phyloP scores from a whole-genome alignment of 1,139 yeast species.

The Lodderomyces elongisporus region DNA sequence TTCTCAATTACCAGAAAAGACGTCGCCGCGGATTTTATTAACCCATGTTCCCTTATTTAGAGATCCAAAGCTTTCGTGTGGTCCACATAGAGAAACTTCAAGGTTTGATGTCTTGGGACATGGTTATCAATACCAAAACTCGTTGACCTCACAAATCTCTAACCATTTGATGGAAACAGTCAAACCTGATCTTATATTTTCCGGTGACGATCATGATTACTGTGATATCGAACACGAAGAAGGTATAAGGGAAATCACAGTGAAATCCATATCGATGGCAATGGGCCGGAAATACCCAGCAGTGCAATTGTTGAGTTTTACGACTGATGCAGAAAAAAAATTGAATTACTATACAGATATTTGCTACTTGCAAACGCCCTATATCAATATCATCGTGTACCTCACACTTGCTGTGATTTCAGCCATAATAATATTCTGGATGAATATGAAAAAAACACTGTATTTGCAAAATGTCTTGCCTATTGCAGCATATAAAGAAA shows the following conservation, averaged over 20 bases:
- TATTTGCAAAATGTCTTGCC: conserved; percentile 1
- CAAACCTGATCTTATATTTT: conserved; percentile 65
- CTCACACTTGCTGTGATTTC: conserved; percentile 32
- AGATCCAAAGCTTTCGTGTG: conserved; percentile 34
- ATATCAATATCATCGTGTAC: conserved; percentile 37
- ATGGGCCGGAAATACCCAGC: conserved; percentile 55
- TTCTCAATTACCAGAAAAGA: conserved; percentile 10
- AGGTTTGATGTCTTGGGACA: conserved; percentile 18
- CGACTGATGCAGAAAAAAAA: conserved; percentile 12
- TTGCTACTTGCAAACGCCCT: conserved; percentile 49
- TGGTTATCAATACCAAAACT: conserved; percentile 55
- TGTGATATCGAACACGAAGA: conserved; percentile 42
- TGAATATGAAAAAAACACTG: conserved; percentile 20
- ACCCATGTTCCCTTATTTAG: conserved; percentile 49
- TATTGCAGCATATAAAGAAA: conserved; percentile 2
- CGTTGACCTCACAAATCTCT: conserved; percentile 50
- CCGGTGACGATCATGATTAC: conserved; percentile 95
- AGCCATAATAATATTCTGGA: conserved; percentile 24
- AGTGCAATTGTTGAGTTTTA: conserved; percentile 43
- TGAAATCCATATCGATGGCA: conserved; percentile 56
- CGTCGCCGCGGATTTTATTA: conserved; percentile 34
- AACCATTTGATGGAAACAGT: conserved; percentile 51
- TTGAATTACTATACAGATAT: conserved; percentile 35
- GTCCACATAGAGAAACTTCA: conserved; percentile 38
- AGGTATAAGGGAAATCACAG: conserved; percentile 40